Evolutionary conservation across 2,329 filamentous ascomycete species (phyloP).

Genomic region (Tetracladium maxilliforme): DNA sequence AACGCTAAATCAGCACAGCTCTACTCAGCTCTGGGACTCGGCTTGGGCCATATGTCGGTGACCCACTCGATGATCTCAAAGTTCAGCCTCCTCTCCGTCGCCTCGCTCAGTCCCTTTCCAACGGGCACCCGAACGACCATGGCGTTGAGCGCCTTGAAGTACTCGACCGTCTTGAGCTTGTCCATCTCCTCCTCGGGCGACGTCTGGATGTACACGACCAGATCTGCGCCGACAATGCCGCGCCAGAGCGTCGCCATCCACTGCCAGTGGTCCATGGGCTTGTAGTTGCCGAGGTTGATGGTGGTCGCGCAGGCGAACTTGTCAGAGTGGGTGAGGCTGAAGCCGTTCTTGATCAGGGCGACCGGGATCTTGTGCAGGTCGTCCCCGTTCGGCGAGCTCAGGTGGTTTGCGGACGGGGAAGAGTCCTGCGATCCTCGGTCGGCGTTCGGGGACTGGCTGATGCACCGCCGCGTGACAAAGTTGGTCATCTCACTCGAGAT

Average conservation of each 20-base stretch:
- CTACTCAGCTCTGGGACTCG: no score
- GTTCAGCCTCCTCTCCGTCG: slow-evolving; percentile 54
- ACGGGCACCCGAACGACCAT: slow-evolving; percentile 35
- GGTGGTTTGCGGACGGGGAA: slow-evolving; percentile 5
- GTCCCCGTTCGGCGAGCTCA: slow-evolving; percentile 9
- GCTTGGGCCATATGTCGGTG: no score
- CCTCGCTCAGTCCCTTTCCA: slow-evolving; percentile 13
- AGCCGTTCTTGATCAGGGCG: slow-evolving; percentile 62
- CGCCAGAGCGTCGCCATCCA: slow-evolving; percentile 95
- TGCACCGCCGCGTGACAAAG: slow-evolving; percentile 24
- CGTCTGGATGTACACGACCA: slow-evolving; percentile 52
- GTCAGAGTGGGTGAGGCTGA: slow-evolving; percentile 68
- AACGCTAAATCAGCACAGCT: no score
- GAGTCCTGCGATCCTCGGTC: slow-evolving; percentile 3
- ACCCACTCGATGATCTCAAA: slow-evolving; percentile 87
- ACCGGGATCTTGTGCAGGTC: slow-evolving; percentile 41
- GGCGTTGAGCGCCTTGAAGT: slow-evolving; percentile 32
- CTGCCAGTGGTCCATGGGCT: slow-evolving; percentile 85
- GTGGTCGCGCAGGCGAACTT: slow-evolving; percentile 58
- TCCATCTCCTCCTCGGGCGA: slow-evolving; percentile 17
- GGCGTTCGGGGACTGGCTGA: slow-evolving; percentile 1
- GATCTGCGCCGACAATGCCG: slow-evolving; percentile 67
- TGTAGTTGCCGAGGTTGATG: slow-evolving; percentile 64
- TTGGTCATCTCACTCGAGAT: slow-evolving; percentile 57
- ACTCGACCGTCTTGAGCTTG: slow-evolving; percentile 36